Evolutionary conservation across 192 early-diverging fungal species (phyloP), one percentile per base, ranked within the genome.

Genomic region (Coemansia sp.): DNA sequence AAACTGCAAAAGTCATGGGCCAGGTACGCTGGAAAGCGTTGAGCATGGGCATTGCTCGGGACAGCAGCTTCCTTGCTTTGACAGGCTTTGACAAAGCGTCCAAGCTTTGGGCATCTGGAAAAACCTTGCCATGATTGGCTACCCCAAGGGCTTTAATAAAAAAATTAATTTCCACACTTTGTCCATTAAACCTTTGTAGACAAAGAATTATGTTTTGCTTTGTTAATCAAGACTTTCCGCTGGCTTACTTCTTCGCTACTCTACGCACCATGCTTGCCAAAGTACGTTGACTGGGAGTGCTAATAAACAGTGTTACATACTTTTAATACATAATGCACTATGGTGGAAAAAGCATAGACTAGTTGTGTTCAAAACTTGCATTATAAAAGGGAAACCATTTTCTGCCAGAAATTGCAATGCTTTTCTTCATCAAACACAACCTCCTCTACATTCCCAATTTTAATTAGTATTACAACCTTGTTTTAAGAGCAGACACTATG

Each of bases 1-100:
- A 94, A 92, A 69, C 85, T 93, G 54, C 77, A 96, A 59, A 94
- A 92, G 65, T 89, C 87, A 39, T 80, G 98, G 51, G 83, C 88
- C n/a, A 95, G 95, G 0, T 87, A 96, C 54, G 90, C 92, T 47
- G 91, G 91, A 94, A 93, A 69, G 92, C 98, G 2, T 92, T 93
- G 84, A 79, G 89, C 47, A 74, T 94, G 10, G 97, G 97, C 75
- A 81, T 97, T 23, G 88, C 57, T 2, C 17, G 67, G 72, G 87
- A 97, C 74, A 90, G 92, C 37, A 82, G 85, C 57, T 96, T 86
- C 67, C 86, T 98, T 71, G 93, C 85, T 1, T 95, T 94, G 5
- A 80, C 88, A 38, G 90, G 90, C 14, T 96, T 88, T 62, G 97
- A 98, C 74, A 86, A 94, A 37, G 96, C 97, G 0, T 96, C 96